phyloP scores from a whole-genome alignment of 2,329 filamentous ascomycete genomes.

The Xylariaceae sp. region DNA sequence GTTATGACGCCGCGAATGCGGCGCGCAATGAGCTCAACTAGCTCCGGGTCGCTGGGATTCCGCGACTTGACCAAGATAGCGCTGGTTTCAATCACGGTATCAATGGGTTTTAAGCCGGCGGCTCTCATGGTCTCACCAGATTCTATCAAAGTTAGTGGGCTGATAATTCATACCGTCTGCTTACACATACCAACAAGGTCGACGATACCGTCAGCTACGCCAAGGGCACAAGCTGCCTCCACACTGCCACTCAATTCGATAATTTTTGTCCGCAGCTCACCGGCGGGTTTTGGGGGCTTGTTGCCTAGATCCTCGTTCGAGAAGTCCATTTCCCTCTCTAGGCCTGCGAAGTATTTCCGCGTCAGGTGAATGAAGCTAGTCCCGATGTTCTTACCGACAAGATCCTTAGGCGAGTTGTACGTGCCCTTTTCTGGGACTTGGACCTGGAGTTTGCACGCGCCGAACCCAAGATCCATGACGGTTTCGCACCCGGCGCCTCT shows the following conservation, averaged over 20 bases:
- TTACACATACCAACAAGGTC: slow-evolving; percentile 80
- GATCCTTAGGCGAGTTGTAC: slow-evolving; percentile 64
- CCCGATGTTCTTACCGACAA: slow-evolving; percentile 89
- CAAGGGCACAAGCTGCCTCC: slow-evolving; percentile 91
- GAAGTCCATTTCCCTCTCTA: slow-evolving; percentile 58
- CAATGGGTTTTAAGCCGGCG: slow-evolving; percentile 87
- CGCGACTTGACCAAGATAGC: slow-evolving; percentile 91
- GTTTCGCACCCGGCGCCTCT: slow-evolving; percentile 67
- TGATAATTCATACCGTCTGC: background rate
- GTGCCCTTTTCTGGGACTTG: slow-evolving; percentile 85
- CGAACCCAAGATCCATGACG: slow-evolving; percentile 86
- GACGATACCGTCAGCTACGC: slow-evolving; percentile 94
- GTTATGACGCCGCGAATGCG: slow-evolving; percentile 93
- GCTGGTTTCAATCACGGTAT: slow-evolving; percentile 83
- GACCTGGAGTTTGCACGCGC: slow-evolving; percentile 89
- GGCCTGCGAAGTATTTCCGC: slow-evolving; percentile 73
- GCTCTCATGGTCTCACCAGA: slow-evolving; percentile 98
- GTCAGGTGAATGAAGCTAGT: slow-evolving; percentile 90
- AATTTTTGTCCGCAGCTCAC: slow-evolving; percentile 77
- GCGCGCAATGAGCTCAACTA: slow-evolving; percentile 79
- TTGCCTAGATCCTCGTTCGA: slow-evolving; percentile 35
- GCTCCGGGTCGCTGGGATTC: slow-evolving; percentile 69
- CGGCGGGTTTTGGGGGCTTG: slow-evolving; percentile 31
- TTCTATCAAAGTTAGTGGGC: slow-evolving; percentile 50
- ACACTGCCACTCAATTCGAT: slow-evolving; percentile 95